These are phyloP conservation scores for Nowakowskiella sp. DNA, from an alignment of 192 early-diverging fungal genomes.

Conservation along the genomic window DNA sequence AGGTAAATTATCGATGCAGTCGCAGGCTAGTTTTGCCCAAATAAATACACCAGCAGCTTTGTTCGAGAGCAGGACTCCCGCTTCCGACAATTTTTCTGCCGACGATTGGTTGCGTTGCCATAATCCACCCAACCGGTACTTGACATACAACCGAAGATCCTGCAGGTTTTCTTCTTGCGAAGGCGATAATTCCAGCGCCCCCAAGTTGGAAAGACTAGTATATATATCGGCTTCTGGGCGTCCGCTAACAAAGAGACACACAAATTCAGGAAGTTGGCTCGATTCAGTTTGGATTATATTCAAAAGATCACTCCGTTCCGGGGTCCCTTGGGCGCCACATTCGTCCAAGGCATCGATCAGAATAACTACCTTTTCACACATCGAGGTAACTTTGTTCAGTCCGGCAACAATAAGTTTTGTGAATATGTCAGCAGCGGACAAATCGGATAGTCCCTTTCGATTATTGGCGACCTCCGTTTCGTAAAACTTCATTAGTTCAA, in stretches of 20 bases:
- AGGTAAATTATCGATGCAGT: not conserved
- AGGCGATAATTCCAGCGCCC: no score
- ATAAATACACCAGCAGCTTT: conserved; percentile 20
- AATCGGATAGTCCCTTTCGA: not conserved
- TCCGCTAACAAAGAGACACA: conserved; percentile 10
- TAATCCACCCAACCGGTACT: no score
- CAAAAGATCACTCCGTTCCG: conserved; percentile 5
- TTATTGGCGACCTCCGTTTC: not conserved
- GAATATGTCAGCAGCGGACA: not conserved
- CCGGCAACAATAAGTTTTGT: no score
- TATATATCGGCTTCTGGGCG: conserved; percentile 18
- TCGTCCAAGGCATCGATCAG: conserved; percentile 22
- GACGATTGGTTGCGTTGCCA: not conserved
- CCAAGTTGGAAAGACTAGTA: no score
- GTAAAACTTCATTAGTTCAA: not conserved
- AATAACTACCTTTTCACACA: not conserved
- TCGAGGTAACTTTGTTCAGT: no score
- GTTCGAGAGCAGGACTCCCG: not conserved
- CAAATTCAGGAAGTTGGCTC: conserved; percentile 8
- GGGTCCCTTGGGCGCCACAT: not conserved
- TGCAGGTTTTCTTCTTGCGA: no score
- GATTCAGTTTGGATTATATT: conserved; percentile 3
- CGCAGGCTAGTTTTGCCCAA: not conserved
- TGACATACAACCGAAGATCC: no score
- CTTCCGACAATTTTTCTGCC: not conserved